Evolutionary conservation across 2,329 filamentous ascomycete genomes (phyloP), one percentile per base, ranked within the genome.

Genomic region (Macroventuria anomochaeta): DNA sequence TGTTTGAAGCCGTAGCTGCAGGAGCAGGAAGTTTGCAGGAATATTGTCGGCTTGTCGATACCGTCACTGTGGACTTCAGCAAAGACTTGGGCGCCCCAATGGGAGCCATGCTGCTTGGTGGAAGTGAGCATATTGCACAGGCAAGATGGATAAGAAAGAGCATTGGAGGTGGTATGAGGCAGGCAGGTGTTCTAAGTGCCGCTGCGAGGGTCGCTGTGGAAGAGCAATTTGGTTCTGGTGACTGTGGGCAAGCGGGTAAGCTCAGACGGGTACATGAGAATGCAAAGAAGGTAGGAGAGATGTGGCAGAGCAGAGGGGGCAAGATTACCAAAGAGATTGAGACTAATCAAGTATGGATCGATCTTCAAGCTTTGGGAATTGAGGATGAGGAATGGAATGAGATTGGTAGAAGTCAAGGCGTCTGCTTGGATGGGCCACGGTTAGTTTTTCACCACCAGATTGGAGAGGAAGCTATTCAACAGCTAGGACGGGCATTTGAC

Each of bases 331-430:
- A 87, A 54, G 88, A 89, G 0, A 87, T 89, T 1, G 87, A 96
- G 69, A 96, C 91, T n/a, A 96, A 96, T 76, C 96, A 96, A 90
- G 85, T 91, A 28, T 96, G 90, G 91, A 68, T 96, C 53, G 88
- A 96, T 71, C 77, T 95, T 13, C 82, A 85, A 25, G 81, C 81
- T 1, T 82, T 84, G 10, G 83, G 84, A 0, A 71, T 87, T 26
- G 76, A 78, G 3, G 70, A 70, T 4, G 79, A 82, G 44, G 78
- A 82, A 33, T 83, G 87, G 55, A 79, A 83, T 8, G 77, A 79
- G 51, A 72, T 83, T 31, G 85, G 80, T 2, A 74, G 82, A 57
- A 80, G 83, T 63, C 80, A 83, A 48, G 87, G 87, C 0, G 62
- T 90, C 49, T 81, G 77, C 57, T 68, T 87, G 12, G 62, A 78